Percentiles rank a stretch among this genome's conserved stretches.
Conservation (phyloP, 441 rosid species). For the Biscutella auriculata region DNA sequence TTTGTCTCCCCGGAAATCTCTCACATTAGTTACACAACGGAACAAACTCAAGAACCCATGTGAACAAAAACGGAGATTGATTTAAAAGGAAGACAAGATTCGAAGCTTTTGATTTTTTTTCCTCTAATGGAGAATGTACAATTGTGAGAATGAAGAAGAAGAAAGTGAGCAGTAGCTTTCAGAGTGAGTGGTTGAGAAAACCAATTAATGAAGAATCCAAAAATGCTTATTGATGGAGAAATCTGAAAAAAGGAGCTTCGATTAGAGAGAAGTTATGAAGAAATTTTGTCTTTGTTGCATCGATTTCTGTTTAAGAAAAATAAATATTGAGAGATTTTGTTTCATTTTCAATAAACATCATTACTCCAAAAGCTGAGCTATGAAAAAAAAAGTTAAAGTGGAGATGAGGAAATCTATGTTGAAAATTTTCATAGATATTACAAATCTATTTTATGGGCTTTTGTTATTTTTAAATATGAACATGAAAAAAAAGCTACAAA, state of each 20-base stretch:
- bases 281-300: slow-evolving; percentile 19
- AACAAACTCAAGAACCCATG: slow-evolving; percentile 3
- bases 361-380: slow-evolving; percentile 22
- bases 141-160: slow-evolving; percentile 3
- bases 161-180: slow-evolving; percentile 19
- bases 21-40: background rate
- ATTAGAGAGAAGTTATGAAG: background rate
- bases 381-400: slow-evolving; percentile 1
- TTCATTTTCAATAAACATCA: slow-evolving; percentile 18
- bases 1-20: slow-evolving; percentile 10
- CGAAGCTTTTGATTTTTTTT: background rate
- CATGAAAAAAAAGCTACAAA: slow-evolving; percentile 1
- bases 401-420: slow-evolving; percentile 13
- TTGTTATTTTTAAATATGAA: slow-evolving; percentile 3
- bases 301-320: slow-evolving; percentile 7
- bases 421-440: background rate
- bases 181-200: slow-evolving; percentile 22
- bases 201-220: slow-evolving; percentile 10
- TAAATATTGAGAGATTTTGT: slow-evolving; percentile 11
- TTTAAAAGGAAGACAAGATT: background rate
- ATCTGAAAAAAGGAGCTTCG: slow-evolving; percentile 19
- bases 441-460: background rate
- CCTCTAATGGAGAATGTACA: slow-evolving; percentile 6
- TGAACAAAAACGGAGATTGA: no score
- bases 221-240: slow-evolving; percentile 19